phyloP scores from a whole-genome alignment of 129 eudicot species.

The Dittrichia graveolens region DNA sequence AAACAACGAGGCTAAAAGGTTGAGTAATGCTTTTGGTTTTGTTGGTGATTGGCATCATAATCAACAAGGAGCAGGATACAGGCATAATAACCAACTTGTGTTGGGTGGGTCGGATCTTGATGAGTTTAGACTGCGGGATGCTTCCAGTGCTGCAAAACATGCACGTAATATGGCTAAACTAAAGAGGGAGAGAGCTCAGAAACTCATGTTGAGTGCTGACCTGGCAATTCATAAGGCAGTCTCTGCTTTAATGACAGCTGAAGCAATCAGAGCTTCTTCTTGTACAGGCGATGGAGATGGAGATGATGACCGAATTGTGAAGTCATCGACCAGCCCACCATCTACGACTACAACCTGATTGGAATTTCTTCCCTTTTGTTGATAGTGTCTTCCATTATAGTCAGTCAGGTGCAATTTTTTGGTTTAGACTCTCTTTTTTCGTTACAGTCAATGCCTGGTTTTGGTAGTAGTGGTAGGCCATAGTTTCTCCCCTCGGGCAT shows the following conservation, averaged over 20 bases:
- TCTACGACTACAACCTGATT: slow-evolving; percentile 35
- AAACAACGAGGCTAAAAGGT: slow-evolving; percentile 41
- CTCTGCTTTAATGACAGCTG: slow-evolving; percentile 74
- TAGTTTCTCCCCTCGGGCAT: slow-evolving; percentile 30
- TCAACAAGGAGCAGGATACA: slow-evolving; percentile 38
- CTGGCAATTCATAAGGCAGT: slow-evolving; percentile 83
- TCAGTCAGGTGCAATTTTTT: slow-evolving; percentile 39
- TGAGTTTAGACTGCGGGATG: slow-evolving; percentile 84
- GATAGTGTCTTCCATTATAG: slow-evolving; percentile 26
- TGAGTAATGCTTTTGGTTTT: slow-evolving; percentile 27
- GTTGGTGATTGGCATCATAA: slow-evolving; percentile 47
- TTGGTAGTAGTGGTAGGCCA: slow-evolving; percentile 39
- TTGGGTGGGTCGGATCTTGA: slow-evolving; percentile 66
- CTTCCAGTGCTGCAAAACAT: slow-evolving; percentile 74
- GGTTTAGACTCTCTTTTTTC: slow-evolving; percentile 18
- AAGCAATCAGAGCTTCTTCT: slow-evolving; percentile 58
- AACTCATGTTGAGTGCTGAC: slow-evolving; percentile 76
- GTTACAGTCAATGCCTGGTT: slow-evolving; percentile 34
- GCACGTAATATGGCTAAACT: slow-evolving; percentile 67
- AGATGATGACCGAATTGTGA: not conserved
- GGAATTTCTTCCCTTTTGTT: slow-evolving; percentile 23
- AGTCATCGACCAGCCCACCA: slow-evolving; percentile 24
- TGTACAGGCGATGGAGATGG: slow-evolving; percentile 22
- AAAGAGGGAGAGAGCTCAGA: slow-evolving; percentile 74
- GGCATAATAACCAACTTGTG: slow-evolving; percentile 42